Conservation (phyloP, 140 eudicot genomes). For the Stevia rebaudiana region DNA sequence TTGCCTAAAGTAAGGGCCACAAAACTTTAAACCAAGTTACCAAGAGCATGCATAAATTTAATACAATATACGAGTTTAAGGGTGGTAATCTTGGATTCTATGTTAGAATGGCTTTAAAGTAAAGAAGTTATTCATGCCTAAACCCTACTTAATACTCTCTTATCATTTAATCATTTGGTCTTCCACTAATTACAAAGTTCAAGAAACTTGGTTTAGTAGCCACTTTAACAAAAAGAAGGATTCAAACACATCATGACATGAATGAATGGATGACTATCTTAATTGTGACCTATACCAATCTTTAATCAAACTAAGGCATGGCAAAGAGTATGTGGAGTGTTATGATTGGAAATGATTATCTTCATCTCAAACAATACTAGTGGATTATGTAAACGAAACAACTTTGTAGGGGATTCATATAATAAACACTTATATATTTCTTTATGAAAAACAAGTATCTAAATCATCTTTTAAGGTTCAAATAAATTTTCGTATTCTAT, state of each 20-base stretch:
- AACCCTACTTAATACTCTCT: conserved; percentile 32
- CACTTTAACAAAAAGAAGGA: conserved; percentile 26
- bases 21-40: conserved; percentile 18
- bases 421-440: neutral
- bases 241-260: conserved; percentile 30
- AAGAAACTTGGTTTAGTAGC: conserved; percentile 31
- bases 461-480: neutral
- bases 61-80: conserved; percentile 10
- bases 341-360: conserved; percentile 16
- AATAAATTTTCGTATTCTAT: too few species aligned
- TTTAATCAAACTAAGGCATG: conserved; percentile 31
- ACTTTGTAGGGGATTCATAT: neutral
- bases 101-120: conserved; percentile 20
- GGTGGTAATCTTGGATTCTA: conserved; percentile 36
- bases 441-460: neutral
- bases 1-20: conserved; percentile 37
- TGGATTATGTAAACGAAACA: neutral
- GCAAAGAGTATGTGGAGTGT: conserved; percentile 11
- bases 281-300: conserved; percentile 26
- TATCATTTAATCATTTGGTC: conserved; percentile 49
- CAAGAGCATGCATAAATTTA: conserved; percentile 29
- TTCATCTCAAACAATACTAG: neutral
- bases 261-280: conserved; percentile 32
- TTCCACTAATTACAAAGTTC: conserved; percentile 42
- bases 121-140: conserved; percentile 32